Conservation (phyloP, 306 rosid genomes). For the barrel medic (Medicago truncatula) region MtrunA17r5.0-ANR NC_053042.1:34493501-34494000, state of each 20-base stretch:
- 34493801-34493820: not conserved
- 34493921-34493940: slow-evolving; percentile 20
- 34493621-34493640: no score
- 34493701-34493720: no score
- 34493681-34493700: no score
- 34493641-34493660: no score
- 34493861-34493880: slow-evolving; percentile 9
- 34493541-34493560: no score
- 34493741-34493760: slow-evolving; percentile 8
- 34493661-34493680: no score
- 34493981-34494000: not conserved
- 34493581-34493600: no score
- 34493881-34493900: not conserved
- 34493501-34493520: not conserved
- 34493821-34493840: not conserved
- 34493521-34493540: no score
- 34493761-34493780: not conserved
- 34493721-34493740: no score
- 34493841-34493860: not conserved
- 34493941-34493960: slow-evolving; percentile 1
- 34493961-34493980: slow-evolving; percentile 19
- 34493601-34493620: no score
- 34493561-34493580: no score
- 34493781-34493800: not conserved
- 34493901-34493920: slow-evolving; percentile 9